phyloP scores from a whole-genome alignment of 2,329 filamentous ascomycete species.

The Colletotrichum cereale region DNA sequence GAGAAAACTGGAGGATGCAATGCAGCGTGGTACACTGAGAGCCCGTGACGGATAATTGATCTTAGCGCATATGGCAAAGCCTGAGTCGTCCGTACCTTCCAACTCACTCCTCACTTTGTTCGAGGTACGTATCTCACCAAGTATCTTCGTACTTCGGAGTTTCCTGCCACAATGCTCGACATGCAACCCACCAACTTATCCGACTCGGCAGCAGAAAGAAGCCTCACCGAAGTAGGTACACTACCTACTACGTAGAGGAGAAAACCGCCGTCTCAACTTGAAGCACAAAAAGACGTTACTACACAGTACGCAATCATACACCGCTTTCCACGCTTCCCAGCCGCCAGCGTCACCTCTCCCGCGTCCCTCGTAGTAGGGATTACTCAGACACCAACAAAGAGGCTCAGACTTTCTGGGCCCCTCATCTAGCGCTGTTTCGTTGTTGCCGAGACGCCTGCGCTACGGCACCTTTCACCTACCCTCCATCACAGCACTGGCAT shows the following conservation, averaged over 20 bases:
- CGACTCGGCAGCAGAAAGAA: not conserved
- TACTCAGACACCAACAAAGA: slow-evolving; percentile 3
- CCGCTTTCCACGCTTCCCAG: not conserved
- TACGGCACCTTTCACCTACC: not conserved
- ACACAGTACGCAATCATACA: not conserved
- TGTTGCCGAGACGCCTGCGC: slow-evolving; percentile 13
- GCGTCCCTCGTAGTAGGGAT: not conserved
- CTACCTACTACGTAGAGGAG: not conserved
- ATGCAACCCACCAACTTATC: not conserved
- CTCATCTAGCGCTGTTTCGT: slow-evolving; percentile 37
- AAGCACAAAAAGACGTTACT: slow-evolving; percentile 11
- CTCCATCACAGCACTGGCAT: slow-evolving; percentile 15
- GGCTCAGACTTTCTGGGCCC: slow-evolving; percentile 27
- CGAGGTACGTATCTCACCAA: not conserved
- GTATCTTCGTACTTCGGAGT: not conserved
- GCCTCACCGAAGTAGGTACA: too few species aligned
- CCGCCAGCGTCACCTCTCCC: not conserved
- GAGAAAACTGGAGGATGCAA: slow-evolving; percentile 14
- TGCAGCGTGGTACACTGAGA: slow-evolving; percentile 12
- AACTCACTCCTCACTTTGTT: not conserved
- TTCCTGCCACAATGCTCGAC: not conserved
- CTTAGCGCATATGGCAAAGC: not conserved
- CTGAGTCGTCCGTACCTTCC: not conserved
- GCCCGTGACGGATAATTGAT: slow-evolving; percentile 1
- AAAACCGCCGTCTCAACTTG: slow-evolving; percentile 6